A percentile compares a stretch with the other conserved stretches of the same genome.
Evolutionary conservation across 2,329 filamentous ascomycete species (phyloP).

Genomic region (Fusarium solani-melongenae): DNA sequence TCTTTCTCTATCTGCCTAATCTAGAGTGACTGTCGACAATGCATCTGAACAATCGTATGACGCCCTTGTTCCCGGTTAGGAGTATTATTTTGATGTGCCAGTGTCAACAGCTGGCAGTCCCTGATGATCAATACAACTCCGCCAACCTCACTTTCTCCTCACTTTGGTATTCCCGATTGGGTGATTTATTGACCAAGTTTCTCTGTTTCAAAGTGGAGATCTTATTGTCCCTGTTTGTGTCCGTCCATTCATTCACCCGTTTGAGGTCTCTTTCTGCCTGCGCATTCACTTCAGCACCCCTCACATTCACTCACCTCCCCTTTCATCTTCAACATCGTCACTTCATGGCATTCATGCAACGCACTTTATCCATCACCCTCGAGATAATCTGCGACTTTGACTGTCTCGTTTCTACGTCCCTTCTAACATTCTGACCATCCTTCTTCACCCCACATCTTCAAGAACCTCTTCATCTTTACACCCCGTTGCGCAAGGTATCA

Average conservation of each 20-base stretch:
- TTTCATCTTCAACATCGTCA: conserved; percentile 1
- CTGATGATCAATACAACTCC: neutral
- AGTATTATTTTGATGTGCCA: conserved; percentile 17
- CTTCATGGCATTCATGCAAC: neutral
- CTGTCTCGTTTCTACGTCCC: neutral
- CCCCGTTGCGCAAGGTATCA: neutral
- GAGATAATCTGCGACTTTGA: neutral
- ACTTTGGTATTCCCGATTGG: neutral
- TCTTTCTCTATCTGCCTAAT: neutral
- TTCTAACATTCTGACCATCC: neutral
- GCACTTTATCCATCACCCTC: neutral
- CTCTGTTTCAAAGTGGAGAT: neutral
- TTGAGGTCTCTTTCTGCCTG: neutral
- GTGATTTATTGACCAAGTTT: neutral
- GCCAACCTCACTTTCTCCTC: neutral
- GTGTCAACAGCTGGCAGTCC: conserved; percentile 6
- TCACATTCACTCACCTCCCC: neutral
- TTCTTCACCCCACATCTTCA: neutral
- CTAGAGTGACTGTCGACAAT: neutral
- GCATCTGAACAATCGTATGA: neutral
- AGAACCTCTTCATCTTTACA: neutral
- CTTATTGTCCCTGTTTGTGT: neutral
- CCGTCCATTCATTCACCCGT: neutral
- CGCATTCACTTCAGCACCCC: neutral
- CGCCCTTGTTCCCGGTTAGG: neutral